A percentile compares a stretch with the other conserved stretches of the same genome.
phyloP scores from a whole-genome alignment of 2,329 filamentous ascomycete species.

The Alternaria longipes region DNA sequence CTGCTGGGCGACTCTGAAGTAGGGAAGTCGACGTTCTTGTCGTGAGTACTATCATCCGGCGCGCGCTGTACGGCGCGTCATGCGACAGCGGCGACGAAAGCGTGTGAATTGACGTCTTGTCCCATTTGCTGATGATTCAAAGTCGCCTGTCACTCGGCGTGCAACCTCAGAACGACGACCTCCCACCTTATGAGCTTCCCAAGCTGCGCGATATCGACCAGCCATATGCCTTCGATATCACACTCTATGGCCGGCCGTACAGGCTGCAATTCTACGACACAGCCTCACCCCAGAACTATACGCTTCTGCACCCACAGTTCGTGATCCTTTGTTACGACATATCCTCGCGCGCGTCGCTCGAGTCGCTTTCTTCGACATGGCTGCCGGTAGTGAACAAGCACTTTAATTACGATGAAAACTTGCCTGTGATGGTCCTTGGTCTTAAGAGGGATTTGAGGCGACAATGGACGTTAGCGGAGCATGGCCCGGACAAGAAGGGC shows the following conservation, averaged over 20 bases:
- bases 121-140: neutral
- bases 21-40: constrained; percentile 70
- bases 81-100: neutral
- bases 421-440: constrained; percentile 68
- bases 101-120: neutral
- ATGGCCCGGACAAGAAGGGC: constrained; percentile 47
- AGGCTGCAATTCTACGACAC: constrained; percentile 67
- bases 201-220: constrained; percentile 64
- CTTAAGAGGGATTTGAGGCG: constrained; percentile 66
- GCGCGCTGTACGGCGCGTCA: neutral
- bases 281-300: constrained; percentile 65
- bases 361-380: constrained; percentile 58
- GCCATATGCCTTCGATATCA: constrained; percentile 67
- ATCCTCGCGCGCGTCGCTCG: constrained; percentile 60
- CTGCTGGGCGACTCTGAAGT: constrained; percentile 67
- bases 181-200: constrained; percentile 52
- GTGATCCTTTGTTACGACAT: constrained; percentile 69
- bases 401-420: constrained; percentile 61
- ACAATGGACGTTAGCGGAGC: constrained; percentile 52
- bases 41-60: constrained; percentile 56
- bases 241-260: constrained; percentile 64
- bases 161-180: constrained; percentile 34
- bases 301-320: constrained; percentile 62
- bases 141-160: constrained; percentile 47
- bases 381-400: constrained; percentile 57